Percentiles rank a stretch among this genome's conserved stretches.
Evolutionary conservation across 208 protist species (phyloP).

Genomic region (Leishmania braziliensis): DNA sequence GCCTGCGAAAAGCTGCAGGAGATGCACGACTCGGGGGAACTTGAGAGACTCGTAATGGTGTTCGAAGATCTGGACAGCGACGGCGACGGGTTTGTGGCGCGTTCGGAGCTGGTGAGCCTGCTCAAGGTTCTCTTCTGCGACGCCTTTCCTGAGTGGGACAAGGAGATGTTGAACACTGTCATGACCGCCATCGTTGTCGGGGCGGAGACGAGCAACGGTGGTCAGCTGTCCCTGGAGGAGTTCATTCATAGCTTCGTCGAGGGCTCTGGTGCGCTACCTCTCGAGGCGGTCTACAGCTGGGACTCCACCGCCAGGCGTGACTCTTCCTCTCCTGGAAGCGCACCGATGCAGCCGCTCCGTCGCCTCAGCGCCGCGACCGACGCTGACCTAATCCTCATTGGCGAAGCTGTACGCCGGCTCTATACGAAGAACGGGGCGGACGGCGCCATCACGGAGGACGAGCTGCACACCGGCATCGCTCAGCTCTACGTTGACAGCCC

Average conservation of each 20-base stretch:
- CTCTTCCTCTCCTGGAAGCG: neutral
- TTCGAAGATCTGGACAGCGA: constrained; percentile 44
- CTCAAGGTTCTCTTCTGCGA: constrained; percentile 64
- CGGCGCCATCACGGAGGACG: constrained; percentile 44
- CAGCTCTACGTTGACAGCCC: constrained; percentile 41
- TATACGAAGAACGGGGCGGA: constrained; percentile 31
- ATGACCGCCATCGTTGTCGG: constrained; percentile 71
- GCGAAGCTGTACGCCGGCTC: constrained; percentile 47
- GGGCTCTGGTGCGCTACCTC: constrained; percentile 35
- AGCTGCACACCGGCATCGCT: constrained; percentile 40
- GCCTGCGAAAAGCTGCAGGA: constrained; percentile 53
- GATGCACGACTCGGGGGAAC: constrained; percentile 69
- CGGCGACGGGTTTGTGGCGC: constrained; percentile 51
- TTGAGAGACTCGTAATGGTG: constrained; percentile 46
- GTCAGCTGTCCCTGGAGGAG: constrained; percentile 60
- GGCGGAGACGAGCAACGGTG: constrained; percentile 42
- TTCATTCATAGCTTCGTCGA: constrained; percentile 72
- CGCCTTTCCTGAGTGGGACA: constrained; percentile 66
- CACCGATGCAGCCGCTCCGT: neutral
- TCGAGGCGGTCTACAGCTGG: constrained; percentile 18
- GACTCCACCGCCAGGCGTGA: neutral
- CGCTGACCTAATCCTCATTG: constrained; percentile 52
- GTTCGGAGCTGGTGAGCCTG: constrained; percentile 49
- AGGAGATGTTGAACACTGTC: constrained; percentile 56
- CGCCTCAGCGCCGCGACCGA: constrained; percentile 28